Evolutionary conservation across 1,284 basidiomycete genomes (phyloP).

Genomic region (Peniophora sp.): DNA sequence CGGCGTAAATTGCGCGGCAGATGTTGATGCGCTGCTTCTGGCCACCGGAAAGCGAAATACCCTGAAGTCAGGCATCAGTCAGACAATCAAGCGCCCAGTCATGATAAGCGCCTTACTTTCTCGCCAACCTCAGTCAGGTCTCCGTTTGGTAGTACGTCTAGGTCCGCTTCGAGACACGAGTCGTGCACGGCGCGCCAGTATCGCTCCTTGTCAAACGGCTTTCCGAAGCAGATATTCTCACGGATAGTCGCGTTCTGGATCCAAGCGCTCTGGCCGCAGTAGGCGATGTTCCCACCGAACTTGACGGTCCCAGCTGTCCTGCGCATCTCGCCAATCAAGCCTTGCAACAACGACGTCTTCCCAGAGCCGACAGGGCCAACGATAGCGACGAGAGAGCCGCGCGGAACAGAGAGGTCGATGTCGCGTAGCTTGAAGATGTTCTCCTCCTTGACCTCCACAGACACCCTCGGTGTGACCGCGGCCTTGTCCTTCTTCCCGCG

Average conservation of each 20-base stretch:
- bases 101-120: slow-evolving; percentile 32
- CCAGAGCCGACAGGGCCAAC: slow-evolving; percentile 60
- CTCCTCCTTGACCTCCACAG: slow-evolving; percentile 23
- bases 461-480: slow-evolving; percentile 6
- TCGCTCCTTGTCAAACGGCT: slow-evolving; percentile 68
- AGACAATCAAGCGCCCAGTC: neutral
- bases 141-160: slow-evolving; percentile 75
- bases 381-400: slow-evolving; percentile 71
- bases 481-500: slow-evolving; percentile 16
- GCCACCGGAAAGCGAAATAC: slow-evolving; percentile 78
- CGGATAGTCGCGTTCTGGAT: slow-evolving; percentile 64
- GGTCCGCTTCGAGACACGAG: slow-evolving; percentile 71
- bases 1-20: slow-evolving; percentile 79
- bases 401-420: slow-evolving; percentile 58
- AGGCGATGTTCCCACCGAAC: slow-evolving; percentile 52
- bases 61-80: slow-evolving; percentile 22
- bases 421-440: slow-evolving; percentile 50
- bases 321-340: slow-evolving; percentile 78
- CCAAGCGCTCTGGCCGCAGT: slow-evolving; percentile 54
- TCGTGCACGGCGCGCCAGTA: slow-evolving; percentile 75
- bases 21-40: slow-evolving; percentile 75
- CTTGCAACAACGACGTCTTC: slow-evolving; percentile 71
- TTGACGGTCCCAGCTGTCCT: slow-evolving; percentile 49
- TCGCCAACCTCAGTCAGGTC: slow-evolving; percentile 92
- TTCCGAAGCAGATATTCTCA: slow-evolving; percentile 83